Percentiles rank a stretch among this genome's conserved stretches.
Conservation (phyloP, 441 rosid species). For the Adansonia madagascariensis region DNA sequence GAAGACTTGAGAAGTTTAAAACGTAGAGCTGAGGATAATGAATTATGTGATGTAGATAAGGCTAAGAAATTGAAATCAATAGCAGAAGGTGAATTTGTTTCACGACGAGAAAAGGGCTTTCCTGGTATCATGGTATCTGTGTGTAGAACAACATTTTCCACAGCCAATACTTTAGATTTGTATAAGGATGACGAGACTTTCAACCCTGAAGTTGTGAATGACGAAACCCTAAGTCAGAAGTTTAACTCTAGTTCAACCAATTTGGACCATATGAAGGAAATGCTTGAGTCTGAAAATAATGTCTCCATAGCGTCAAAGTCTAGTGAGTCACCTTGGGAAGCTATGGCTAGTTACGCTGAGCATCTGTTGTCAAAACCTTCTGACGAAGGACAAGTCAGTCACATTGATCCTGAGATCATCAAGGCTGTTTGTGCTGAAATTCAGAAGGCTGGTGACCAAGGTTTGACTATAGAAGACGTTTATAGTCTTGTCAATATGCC, state of each 20-base stretch:
- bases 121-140: constrained; percentile 77
- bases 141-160: constrained; percentile 49
- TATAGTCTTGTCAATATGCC: constrained; percentile 48
- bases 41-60: constrained; percentile 51
- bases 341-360: constrained; percentile 64
- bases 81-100: constrained; percentile 71
- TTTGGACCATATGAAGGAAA: constrained; percentile 47
- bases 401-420: constrained; percentile 54
- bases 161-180: constrained; percentile 53
- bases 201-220: constrained; percentile 39
- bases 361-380: constrained; percentile 45
- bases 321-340: constrained; percentile 70
- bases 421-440: constrained; percentile 58
- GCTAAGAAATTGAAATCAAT: constrained; percentile 67
- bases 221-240: constrained; percentile 39
- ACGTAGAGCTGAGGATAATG: constrained; percentile 68
- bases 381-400: constrained; percentile 39
- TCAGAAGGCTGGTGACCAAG: constrained; percentile 94
- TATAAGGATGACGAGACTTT: constrained; percentile 51
- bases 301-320: constrained; percentile 46
- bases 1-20: constrained; percentile 81
- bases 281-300: constrained; percentile 40
- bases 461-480: constrained; percentile 72
- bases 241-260: constrained; percentile 37
- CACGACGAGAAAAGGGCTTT: constrained; percentile 93